Conservation (phyloP, 1,139 yeast genomes). For the Entelexis paramagnoliae region DNA sequence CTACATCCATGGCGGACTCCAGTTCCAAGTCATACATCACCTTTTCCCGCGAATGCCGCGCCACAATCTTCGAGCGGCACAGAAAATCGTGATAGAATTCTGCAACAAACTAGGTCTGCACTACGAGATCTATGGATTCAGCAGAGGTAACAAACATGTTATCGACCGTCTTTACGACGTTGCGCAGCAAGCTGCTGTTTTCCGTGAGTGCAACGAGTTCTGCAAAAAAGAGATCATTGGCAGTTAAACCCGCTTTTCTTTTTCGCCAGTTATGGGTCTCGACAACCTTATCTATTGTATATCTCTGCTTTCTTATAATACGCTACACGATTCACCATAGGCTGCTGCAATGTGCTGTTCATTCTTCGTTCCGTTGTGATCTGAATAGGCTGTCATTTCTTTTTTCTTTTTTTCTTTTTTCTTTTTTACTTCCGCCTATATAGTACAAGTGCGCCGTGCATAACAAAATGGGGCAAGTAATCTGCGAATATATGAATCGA, state of each 20-base stretch:
- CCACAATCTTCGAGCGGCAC: constrained; percentile 70
- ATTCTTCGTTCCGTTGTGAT: no score
- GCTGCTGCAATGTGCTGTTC: no score
- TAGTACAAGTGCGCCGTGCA: no score
- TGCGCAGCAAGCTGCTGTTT: constrained; percentile 55
- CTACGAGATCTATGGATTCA: constrained; percentile 78
- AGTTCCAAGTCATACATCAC: constrained; percentile 86
- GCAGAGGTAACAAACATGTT: constrained; percentile 63
- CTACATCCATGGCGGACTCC: constrained; percentile 84
- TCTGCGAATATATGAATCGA: no score
- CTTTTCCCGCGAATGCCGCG: constrained; percentile 82
- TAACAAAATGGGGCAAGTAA: no score
- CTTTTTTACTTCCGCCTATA: no score
- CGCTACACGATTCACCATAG: no score
- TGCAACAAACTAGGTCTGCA: constrained; percentile 69
- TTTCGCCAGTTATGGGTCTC: no score
- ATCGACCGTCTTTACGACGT: constrained; percentile 60
- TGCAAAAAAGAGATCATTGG: constrained; percentile 21
- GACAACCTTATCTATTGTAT: background rate
- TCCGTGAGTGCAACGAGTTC: constrained; percentile 24
- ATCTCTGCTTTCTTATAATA: no score
- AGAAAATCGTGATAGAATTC: constrained; percentile 59
- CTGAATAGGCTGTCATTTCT: no score
- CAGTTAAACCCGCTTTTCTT: background rate
- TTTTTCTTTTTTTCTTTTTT: no score